Evolutionary conservation across 2,329 filamentous ascomycete genomes (phyloP).

Genomic region (Aureobasidium sp.): DNA sequence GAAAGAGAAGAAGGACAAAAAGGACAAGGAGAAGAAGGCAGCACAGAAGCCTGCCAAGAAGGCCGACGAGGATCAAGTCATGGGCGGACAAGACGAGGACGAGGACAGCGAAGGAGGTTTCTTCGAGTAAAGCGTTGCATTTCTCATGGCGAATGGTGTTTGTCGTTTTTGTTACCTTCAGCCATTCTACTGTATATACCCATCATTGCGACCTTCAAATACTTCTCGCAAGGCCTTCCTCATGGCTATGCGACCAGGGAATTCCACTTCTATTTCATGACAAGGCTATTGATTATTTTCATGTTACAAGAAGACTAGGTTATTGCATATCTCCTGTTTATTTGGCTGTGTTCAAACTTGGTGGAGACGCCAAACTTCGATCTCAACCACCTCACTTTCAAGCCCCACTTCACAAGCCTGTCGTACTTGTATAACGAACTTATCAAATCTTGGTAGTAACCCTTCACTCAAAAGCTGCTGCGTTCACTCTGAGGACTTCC

Average conservation of each 20-base stretch:
- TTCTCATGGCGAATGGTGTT: neutral
- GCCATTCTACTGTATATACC: slow-evolving; percentile 5
- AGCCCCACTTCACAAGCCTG: neutral
- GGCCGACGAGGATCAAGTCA: neutral
- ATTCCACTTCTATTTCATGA: too few species aligned
- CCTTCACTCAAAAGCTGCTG: neutral
- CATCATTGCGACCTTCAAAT: neutral
- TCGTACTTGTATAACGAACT: neutral
- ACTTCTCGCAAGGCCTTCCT: slow-evolving; percentile 8
- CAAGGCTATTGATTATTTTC: too few species aligned
- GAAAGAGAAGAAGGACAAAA: slow-evolving; percentile 3
- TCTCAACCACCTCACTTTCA: neutral
- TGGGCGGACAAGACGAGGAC: slow-evolving; percentile 18
- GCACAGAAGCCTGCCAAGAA: slow-evolving; percentile 4
- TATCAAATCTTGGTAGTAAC: neutral
- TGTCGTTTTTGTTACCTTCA: neutral
- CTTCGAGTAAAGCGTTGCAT: slow-evolving; percentile 21
- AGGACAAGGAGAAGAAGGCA: slow-evolving; percentile 4
- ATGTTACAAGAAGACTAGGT: too few species aligned
- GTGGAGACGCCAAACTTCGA: neutral
- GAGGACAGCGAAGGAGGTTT: slow-evolving; percentile 29
- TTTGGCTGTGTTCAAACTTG: neutral
- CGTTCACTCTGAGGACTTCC: neutral
- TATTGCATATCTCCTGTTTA: neutral
- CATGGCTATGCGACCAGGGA: neutral